phyloP scores from a whole-genome alignment of 805 yeast genomes.

The Yamadazyma ubonensis region DNA sequence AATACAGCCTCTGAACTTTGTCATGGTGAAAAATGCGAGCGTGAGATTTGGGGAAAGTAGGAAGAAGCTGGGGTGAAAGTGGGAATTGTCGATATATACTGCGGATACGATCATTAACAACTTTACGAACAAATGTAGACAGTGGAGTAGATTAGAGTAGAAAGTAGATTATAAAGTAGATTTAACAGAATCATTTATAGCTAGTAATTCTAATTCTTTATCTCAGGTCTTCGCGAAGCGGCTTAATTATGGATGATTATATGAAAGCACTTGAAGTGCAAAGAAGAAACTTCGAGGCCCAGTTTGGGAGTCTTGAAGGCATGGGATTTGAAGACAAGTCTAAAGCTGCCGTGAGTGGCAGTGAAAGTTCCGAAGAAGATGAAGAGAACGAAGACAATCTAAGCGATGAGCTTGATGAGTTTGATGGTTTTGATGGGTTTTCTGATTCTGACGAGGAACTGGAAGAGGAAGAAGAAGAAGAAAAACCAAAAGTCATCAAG shows the following conservation, averaged over 20 bases:
- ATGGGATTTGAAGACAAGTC: slow-evolving; percentile 38
- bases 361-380: slow-evolving; percentile 23
- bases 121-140: no score
- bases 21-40: slow-evolving; percentile 51
- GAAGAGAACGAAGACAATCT: slow-evolving; percentile 22
- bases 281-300: slow-evolving; percentile 59
- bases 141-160: no score
- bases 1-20: slow-evolving; percentile 88
- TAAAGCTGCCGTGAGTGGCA: slow-evolving; percentile 17
- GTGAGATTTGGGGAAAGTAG: no score
- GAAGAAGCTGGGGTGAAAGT: no score
- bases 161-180: no score
- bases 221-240: no score
- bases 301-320: slow-evolving; percentile 57
- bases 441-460: slow-evolving; percentile 12
- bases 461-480: slow-evolving; percentile 17
- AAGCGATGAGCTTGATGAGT: slow-evolving; percentile 18
- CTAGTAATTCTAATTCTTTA: no score
- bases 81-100: no score
- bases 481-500: slow-evolving; percentile 47
- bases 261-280: slow-evolving; percentile 48
- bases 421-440: slow-evolving; percentile 14
- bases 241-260: slow-evolving; percentile 21
- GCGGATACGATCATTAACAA: no score
- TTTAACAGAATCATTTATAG: no score